These are phyloP conservation scores for Nakaseomyces sp. DNA, from an alignment of 1,139 yeast species.

Conservation along the genomic window DNA sequence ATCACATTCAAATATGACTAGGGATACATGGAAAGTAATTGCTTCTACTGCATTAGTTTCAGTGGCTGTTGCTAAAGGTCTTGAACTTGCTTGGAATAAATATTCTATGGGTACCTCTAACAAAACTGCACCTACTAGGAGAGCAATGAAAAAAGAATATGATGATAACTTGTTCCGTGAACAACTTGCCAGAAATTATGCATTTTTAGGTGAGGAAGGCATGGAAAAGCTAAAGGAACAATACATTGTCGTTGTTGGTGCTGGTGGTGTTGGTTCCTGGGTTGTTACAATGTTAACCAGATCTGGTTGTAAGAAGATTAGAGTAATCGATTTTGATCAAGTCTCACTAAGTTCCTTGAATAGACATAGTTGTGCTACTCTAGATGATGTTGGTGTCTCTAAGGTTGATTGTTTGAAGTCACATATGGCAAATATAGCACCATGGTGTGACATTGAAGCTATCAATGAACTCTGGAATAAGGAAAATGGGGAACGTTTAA, in stretches of 20 bases:
- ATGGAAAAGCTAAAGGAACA: conserved; percentile 67
- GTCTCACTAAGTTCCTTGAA: conserved; percentile 85
- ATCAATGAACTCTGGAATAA: conserved; percentile 68
- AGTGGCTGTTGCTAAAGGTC: conserved; percentile 21
- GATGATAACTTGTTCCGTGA: conserved; percentile 77
- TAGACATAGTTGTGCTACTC: conserved; percentile 86
- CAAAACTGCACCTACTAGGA: background rate
- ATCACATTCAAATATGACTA: conserved; percentile 14
- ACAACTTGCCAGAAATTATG: conserved; percentile 88
- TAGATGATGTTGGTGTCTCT: conserved; percentile 81
- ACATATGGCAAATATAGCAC: conserved; percentile 65
- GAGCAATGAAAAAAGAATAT: conserved; percentile 28
- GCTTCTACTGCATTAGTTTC: conserved; percentile 26
- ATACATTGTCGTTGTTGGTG: conserved; percentile 83
- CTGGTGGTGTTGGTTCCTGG: conserved; percentile 98
- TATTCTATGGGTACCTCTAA: conserved; percentile 9
- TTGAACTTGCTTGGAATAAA: conserved; percentile 20
- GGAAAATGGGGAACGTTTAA: conserved; percentile 51
- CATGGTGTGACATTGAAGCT: conserved; percentile 82
- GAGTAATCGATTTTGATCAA: conserved; percentile 90
- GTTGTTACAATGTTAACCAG: conserved; percentile 86
- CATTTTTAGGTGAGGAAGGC: conserved; percentile 81
- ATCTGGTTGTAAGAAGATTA: conserved; percentile 72
- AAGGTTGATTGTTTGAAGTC: conserved; percentile 71
- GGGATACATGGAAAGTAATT: conserved; percentile 24